Evolutionary conservation across 2,329 filamentous ascomycete genomes (phyloP).

Genomic region (Calonectria hawksworthii): DNA sequence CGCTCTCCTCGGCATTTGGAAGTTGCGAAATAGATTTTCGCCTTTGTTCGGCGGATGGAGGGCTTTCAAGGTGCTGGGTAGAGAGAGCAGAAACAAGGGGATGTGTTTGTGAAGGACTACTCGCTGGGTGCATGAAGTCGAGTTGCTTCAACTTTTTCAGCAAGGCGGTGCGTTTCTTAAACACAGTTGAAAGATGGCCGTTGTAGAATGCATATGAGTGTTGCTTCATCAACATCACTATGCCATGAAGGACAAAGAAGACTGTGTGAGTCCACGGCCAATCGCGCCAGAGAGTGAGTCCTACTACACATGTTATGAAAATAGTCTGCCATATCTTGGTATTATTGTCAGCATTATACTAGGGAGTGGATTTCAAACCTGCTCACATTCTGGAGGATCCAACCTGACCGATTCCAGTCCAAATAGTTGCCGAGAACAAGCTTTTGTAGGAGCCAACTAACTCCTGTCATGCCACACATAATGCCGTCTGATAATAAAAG

Average conservation of each 20-base stretch:
- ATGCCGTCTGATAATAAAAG: slow-evolving; percentile 75
- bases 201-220: slow-evolving; percentile 87
- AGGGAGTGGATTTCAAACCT: too few species aligned
- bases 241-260: slow-evolving; percentile 80
- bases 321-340: slow-evolving; percentile 74
- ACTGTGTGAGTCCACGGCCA: slow-evolving; percentile 90
- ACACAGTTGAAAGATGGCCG: slow-evolving; percentile 75
- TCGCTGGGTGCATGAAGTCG: slow-evolving; percentile 63
- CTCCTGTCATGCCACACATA: slow-evolving; percentile 76
- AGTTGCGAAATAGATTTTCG: slow-evolving; percentile 55
- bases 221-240: slow-evolving; percentile 88
- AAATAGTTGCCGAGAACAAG: slow-evolving; percentile 71
- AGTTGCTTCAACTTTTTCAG: slow-evolving; percentile 68
- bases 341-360: not conserved
- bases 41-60: slow-evolving; percentile 59
- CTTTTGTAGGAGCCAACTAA: slow-evolving; percentile 76
- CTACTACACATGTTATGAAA: slow-evolving; percentile 74
- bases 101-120: slow-evolving; percentile 57
- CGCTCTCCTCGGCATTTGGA: slow-evolving; percentile 56
- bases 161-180: slow-evolving; percentile 64
- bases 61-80: slow-evolving; percentile 59
- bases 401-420: slow-evolving; percentile 77
- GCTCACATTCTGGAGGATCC: slow-evolving; percentile 78
- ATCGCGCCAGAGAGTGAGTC: slow-evolving; percentile 76
- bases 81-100: slow-evolving; percentile 59